Conservation (phyloP, 441 rosid species). For the Populus hybrid region DNA sequence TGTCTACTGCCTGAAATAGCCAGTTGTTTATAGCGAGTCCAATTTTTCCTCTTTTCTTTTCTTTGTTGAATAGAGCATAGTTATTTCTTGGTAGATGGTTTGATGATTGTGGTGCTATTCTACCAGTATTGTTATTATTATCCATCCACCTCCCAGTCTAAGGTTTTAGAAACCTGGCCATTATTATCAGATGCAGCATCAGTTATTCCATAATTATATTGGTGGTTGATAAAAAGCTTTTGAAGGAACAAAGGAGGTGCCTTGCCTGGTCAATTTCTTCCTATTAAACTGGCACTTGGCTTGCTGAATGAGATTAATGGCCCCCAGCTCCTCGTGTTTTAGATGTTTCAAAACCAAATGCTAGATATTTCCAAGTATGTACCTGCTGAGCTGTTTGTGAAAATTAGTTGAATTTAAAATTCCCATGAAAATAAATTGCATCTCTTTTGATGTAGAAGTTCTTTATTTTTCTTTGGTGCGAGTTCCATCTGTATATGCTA, state of each 20-base stretch:
- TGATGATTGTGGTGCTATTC: background rate
- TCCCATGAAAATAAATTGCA: background rate
- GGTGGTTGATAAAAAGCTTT: background rate
- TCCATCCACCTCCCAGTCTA: background rate
- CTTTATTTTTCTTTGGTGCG: background rate
- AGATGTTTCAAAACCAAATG: background rate
- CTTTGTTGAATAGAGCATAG: background rate
- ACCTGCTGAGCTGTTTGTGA: background rate
- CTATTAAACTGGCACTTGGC: background rate
- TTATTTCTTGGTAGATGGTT: background rate
- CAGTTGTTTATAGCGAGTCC: background rate
- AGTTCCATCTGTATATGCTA: background rate
- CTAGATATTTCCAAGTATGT: slow-evolving; percentile 1
- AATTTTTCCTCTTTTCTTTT: background rate
- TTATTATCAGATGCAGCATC: background rate
- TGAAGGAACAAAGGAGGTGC: background rate
- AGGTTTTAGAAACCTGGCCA: background rate
- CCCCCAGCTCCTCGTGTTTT: background rate
- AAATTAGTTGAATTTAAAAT: background rate
- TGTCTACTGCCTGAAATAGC: background rate
- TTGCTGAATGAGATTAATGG: background rate
- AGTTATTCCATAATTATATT: background rate
- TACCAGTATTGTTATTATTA: background rate
- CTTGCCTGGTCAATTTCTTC: background rate
- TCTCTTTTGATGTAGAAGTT: background rate